Conservation (phyloP, 441 rosid genomes). For the Adansonia madagascariensis region DNA sequence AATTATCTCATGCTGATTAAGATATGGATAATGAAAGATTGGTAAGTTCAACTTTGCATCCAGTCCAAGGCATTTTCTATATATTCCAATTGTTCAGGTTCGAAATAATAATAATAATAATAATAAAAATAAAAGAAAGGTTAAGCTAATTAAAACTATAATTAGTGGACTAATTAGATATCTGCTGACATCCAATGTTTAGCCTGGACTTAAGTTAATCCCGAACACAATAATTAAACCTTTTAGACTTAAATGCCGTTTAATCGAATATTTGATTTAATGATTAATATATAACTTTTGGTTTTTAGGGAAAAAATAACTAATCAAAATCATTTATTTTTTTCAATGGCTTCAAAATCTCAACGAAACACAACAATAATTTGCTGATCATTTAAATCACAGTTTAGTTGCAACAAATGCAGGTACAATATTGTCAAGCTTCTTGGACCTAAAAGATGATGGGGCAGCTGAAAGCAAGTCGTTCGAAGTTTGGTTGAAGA, state of each 20-base stretch:
- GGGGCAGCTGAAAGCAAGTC: background rate
- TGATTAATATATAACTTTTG: too few species aligned
- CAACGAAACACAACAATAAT: background rate
- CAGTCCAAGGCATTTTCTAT: background rate
- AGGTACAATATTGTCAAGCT: background rate
- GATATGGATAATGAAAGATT: constrained; percentile 10
- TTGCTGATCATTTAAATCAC: background rate
- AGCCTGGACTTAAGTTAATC: background rate
- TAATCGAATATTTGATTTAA: too few species aligned
- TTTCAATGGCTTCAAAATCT: background rate
- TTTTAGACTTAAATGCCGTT: background rate
- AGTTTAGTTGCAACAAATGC: constrained; percentile 9
- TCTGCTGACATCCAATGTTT: background rate
- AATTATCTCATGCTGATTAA: constrained; percentile 9
- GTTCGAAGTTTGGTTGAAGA: constrained; percentile 15
- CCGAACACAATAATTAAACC: background rate
- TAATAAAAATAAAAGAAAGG: background rate
- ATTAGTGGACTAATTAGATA: background rate
- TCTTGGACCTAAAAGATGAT: background rate
- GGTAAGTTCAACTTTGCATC: background rate
- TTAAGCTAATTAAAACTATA: background rate
- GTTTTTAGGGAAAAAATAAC: background rate
- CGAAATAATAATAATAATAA: background rate
- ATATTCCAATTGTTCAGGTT: background rate
- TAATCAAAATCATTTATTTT: background rate